These are phyloP conservation scores for Lathyrus tuberosus DNA, from an alignment of 306 rosid genomes.

Conservation along the genomic window DNA sequence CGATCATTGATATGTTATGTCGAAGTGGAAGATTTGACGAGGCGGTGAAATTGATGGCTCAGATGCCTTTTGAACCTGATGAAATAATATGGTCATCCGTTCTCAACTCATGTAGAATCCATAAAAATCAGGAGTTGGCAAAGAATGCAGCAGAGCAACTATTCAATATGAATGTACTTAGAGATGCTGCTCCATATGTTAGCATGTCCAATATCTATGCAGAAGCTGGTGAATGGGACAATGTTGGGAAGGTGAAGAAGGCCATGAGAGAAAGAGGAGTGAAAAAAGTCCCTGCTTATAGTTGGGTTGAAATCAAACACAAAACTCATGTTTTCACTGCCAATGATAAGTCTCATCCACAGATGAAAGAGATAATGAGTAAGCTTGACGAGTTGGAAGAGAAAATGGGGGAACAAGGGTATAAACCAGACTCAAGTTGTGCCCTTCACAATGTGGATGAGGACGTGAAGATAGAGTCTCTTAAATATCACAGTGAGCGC, in stretches of 20 bases:
- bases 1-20: conserved; percentile 77
- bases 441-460: conserved; percentile 77
- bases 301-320: conserved; percentile 86
- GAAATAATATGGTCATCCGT: conserved; percentile 86
- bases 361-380: conserved; percentile 52
- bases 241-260: conserved; percentile 73
- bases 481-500: conserved; percentile 84
- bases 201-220: conserved; percentile 88
- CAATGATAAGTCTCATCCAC: conserved; percentile 66
- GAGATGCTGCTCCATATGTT: conserved; percentile 79
- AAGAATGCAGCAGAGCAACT: conserved; percentile 72
- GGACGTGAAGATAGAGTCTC: conserved; percentile 68
- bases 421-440: conserved; percentile 76
- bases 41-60: conserved; percentile 72
- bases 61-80: conserved; percentile 82
- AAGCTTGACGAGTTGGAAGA: conserved; percentile 63
- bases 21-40: conserved; percentile 69
- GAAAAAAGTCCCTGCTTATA: conserved; percentile 72
- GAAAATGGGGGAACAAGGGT: conserved; percentile 75
- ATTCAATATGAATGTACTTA: conserved; percentile 67
- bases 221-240: conserved; percentile 84
- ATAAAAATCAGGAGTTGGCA: conserved; percentile 78
- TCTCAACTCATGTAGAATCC: conserved; percentile 83
- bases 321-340: conserved; percentile 72
- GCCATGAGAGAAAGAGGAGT: conserved; percentile 86